Percentiles rank a stretch among this genome's conserved stretches.
phyloP scores from a whole-genome alignment of 1,284 basidiomycete genomes.

The Sporisorium exsertum region DNA sequence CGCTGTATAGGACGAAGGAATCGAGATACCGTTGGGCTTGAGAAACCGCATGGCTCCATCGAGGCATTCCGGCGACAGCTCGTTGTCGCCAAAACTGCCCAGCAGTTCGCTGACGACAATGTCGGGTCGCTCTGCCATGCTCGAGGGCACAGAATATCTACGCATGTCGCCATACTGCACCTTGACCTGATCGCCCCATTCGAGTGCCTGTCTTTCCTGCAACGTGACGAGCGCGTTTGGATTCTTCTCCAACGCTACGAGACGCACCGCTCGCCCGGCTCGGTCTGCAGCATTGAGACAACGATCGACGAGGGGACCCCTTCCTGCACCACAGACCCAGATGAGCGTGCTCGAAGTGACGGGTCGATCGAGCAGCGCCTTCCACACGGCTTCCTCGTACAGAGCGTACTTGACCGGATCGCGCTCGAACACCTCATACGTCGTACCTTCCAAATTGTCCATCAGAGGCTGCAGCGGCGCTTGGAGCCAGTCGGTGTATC shows the following conservation, averaged over 20 bases:
- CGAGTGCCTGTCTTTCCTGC: conserved; percentile 58
- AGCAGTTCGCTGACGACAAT: conserved; percentile 95
- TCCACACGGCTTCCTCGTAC: conserved; percentile 81
- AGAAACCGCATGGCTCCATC: conserved; percentile 88
- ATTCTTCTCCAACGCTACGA: conserved; percentile 94
- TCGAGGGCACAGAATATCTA: conserved; percentile 73
- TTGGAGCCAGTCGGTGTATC: conserved; percentile 95
- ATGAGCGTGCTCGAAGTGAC: conserved; percentile 71
- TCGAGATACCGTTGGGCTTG: conserved; percentile 84
- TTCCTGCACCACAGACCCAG: conserved; percentile 88
- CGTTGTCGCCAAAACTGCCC: conserved; percentile 98
- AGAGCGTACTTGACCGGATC: conserved; percentile 96
- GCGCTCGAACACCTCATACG: conserved; percentile 97
- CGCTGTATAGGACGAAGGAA: conserved; percentile 94
- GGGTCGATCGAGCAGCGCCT: conserved; percentile 78
- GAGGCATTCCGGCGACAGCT: conserved; percentile 95
- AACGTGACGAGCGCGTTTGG: conserved; percentile 63
- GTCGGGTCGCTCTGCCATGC: conserved; percentile 79
- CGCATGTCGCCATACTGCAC: conserved; percentile 96
- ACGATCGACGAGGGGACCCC: conserved; percentile 91
- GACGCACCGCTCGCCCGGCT: conserved; percentile 75
- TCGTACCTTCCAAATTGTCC: conserved; percentile 93
- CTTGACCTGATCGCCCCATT: conserved; percentile 86
- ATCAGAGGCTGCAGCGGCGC: conserved; percentile 94
- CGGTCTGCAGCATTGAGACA: conserved; percentile 83